Base-by-base conservation (phyloP, 2,329 filamentous ascomycete species). In the Cladophialophora immunda region DNA sequence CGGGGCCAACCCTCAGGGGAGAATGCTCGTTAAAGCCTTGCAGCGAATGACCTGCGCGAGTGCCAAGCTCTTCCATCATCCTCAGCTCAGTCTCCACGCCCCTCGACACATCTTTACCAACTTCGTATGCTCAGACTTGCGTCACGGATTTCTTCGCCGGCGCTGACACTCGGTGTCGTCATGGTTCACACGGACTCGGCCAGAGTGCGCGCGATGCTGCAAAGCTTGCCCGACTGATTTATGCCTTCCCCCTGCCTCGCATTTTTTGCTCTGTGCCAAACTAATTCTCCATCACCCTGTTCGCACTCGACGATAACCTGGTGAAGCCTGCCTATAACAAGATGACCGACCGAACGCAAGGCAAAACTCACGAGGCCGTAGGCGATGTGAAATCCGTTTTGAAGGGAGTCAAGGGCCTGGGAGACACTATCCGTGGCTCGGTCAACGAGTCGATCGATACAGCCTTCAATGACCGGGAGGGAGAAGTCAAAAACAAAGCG, bases 371-470 rank as follows among this genome's bases (percentile, higher is more conserved):
- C 15, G 19, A 38, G 13, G 60, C 62, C 41, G 36, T 69, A 22
- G 58, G 57, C 32, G 65, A 67, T 13, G 66, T 67, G 25, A 68
- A 68, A 36, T 62, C 62, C 6, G 66, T 64, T 25, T 27, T 70
- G 30, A 66, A 64, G 55, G 70, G 70, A 9, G 58, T 71, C 62
- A 64, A 61, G 50, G 68, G 70, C 36, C 52, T 62, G 34, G 70
- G 70, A 9, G 68, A 70, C 38, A 54, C 60, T n/a, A 60, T 71
- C 25, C 64, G 70, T 6, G 70, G 70, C 32, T 65, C 57, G 9
- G 64, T 71, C 52, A 70, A 69, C 30, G 62, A 67, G 30, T 62
- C 58, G 11, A 54, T 71, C 30, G 68, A 70, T 45, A 65, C 61
- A 7, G 64, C 67, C 3, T 71, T 71, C 50, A 45, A 67, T 50